These are phyloP conservation scores for Quercus lobata DNA, from an alignment of 331 rosid species.

Conservation along the genomic window DNA sequence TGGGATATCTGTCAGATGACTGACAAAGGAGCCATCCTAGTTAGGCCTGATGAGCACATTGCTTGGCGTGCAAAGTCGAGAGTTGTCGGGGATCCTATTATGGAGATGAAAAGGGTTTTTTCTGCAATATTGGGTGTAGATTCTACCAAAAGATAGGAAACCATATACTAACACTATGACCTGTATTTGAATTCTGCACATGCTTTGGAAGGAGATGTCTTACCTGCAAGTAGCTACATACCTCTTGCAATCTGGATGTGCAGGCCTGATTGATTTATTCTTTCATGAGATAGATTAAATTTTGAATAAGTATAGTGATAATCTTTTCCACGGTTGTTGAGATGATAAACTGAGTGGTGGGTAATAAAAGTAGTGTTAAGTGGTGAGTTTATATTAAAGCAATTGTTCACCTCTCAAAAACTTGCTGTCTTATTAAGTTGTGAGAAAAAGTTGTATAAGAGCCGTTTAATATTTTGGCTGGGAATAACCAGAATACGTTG, in stretches of 20 bases:
- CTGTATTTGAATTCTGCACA: not conserved
- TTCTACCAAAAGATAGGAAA: not conserved
- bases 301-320: not conserved
- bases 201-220: not conserved
- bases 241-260: not conserved
- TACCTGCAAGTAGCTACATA: not conserved
- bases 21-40: constrained; percentile 62
- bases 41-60: constrained; percentile 83
- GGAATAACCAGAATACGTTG: not conserved
- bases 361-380: too few relatives aligned
- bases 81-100: constrained; percentile 22
- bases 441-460: too few relatives aligned
- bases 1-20: constrained; percentile 78
- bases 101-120: constrained; percentile 36
- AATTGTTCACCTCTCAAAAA: too few relatives aligned
- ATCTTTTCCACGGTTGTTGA: too few relatives aligned
- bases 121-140: constrained; percentile 20
- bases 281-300: not conserved
- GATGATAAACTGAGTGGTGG: too few relatives aligned
- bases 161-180: not conserved
- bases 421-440: too few relatives aligned
- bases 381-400: too few relatives aligned
- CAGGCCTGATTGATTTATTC: not conserved
- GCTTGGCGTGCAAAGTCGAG: constrained; percentile 58
- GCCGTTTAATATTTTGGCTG: not conserved